Evolutionary conservation across 257 asterid genomes (phyloP).

Genomic region (Plantago ovata): DNA sequence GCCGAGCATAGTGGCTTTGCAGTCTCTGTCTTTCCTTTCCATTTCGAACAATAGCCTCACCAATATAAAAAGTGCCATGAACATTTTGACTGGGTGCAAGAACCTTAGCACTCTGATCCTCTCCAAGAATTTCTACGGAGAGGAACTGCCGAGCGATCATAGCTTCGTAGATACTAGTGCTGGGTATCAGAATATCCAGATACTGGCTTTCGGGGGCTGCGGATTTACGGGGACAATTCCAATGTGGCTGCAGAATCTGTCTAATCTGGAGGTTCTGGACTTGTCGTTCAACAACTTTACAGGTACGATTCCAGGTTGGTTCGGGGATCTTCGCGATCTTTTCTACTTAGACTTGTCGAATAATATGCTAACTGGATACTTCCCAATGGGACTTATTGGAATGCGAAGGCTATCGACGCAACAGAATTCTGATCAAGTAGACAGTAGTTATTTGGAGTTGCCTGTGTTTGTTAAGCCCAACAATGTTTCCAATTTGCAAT

Average conservation of each 20-base stretch:
- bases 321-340: constrained; percentile 59
- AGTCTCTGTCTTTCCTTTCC: constrained; percentile 73
- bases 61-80: constrained; percentile 64
- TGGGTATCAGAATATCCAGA: constrained; percentile 55
- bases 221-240: constrained; percentile 63
- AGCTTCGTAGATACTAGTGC: constrained; percentile 35
- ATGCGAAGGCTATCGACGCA: constrained; percentile 52
- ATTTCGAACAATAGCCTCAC: constrained; percentile 73
- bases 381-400: constrained; percentile 54
- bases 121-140: constrained; percentile 66
- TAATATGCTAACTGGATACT: constrained; percentile 56
- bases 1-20: constrained; percentile 51
- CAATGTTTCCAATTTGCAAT: constrained; percentile 70
- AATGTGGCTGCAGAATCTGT: constrained; percentile 50
- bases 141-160: constrained; percentile 47
- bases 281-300: constrained; percentile 54
- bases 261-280: constrained; percentile 69
- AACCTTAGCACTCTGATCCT: constrained; percentile 62
- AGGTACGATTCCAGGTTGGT: constrained; percentile 74
- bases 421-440: constrained; percentile 44
- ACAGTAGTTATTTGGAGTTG: constrained; percentile 65
- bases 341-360: constrained; percentile 84
- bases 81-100: constrained; percentile 62
- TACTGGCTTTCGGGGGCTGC: constrained; percentile 81
- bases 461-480: constrained; percentile 87